Conservation (phyloP, 176 grass and related monocot genomes). For the Canna indica region DNA sequence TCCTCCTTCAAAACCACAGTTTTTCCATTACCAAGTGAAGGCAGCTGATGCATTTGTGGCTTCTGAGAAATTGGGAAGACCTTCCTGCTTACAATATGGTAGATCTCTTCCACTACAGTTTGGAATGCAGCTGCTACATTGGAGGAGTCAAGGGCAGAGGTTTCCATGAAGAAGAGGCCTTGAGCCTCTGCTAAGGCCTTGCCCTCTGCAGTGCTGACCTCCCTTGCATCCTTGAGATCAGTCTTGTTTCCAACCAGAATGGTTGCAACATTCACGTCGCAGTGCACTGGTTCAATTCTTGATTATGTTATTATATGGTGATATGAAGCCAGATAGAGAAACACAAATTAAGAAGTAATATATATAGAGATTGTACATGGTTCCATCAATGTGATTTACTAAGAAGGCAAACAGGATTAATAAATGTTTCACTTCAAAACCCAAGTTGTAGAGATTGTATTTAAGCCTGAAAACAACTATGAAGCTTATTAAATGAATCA, state of each 20-base stretch:
- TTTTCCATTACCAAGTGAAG: not conserved
- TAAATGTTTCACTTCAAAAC: too few relatives aligned
- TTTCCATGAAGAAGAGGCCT: slow-evolving; percentile 22
- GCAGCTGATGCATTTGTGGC: not conserved
- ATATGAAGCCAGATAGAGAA: not conserved
- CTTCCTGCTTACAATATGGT: slow-evolving; percentile 13
- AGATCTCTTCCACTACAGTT: slow-evolving; percentile 15
- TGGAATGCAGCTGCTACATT: slow-evolving; percentile 13
- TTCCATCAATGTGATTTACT: too few relatives aligned
- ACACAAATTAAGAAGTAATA: too few relatives aligned
- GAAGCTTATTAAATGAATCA: too few relatives aligned
- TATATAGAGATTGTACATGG: too few relatives aligned
- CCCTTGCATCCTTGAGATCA: slow-evolving; percentile 10
- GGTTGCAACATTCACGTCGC: slow-evolving; percentile 1
- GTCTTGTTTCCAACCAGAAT: slow-evolving; percentile 19
- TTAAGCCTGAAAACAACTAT: too few relatives aligned
- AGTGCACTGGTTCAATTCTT: slow-evolving; percentile 2
- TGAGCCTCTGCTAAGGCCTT: slow-evolving; percentile 7
- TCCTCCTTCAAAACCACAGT: not conserved
- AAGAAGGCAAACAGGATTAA: too few relatives aligned
- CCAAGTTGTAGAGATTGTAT: too few relatives aligned
- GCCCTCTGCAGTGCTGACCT: slow-evolving; percentile 9
- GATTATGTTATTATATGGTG: not conserved
- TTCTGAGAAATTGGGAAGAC: not conserved
- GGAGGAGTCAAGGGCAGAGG: slow-evolving; percentile 14